A percentile compares a stretch with the other conserved stretches of the same genome.
Conservation (phyloP, 495 filamentous ascomycete species). For the Antarctomyces pellizariae region DNA sequence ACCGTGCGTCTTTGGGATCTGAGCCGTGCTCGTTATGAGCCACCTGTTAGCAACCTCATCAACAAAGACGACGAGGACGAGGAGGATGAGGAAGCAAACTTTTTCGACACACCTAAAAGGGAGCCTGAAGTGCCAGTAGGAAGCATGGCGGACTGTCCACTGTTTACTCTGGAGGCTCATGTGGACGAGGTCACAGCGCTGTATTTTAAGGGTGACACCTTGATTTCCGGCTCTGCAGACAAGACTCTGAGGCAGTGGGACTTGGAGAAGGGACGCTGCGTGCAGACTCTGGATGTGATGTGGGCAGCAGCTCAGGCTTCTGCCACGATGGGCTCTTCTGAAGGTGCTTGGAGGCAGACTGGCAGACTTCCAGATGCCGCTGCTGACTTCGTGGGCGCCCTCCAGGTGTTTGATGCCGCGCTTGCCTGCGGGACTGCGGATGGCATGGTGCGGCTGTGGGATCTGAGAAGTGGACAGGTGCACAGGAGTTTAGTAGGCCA, state of each 20-base stretch:
- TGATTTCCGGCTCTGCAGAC: constrained; percentile 89
- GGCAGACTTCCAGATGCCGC: constrained; percentile 38
- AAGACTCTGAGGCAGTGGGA: constrained; percentile 98
- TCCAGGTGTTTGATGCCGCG: constrained; percentile 94
- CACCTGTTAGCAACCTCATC: constrained; percentile 35
- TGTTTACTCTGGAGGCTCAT: constrained; percentile 74
- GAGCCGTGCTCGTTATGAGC: constrained; percentile 31
- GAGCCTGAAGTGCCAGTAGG: constrained; percentile 35
- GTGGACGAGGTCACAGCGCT: constrained; percentile 88
- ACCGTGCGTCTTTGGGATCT: constrained; percentile 92
- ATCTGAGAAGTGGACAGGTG: constrained; percentile 87
- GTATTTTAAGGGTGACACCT: constrained; percentile 64
- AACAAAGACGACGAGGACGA: constrained; percentile 41
- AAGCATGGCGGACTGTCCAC: constrained; percentile 65
- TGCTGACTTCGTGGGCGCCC: constrained; percentile 80
- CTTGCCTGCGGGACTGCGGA: constrained; percentile 96
- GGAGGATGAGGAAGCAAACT: constrained; percentile 35
- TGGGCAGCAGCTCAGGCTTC: constrained; percentile 92
- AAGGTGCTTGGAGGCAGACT: constrained; percentile 29
- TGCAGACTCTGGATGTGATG: constrained; percentile 95
- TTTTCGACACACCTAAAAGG: constrained; percentile 33
- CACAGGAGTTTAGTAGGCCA: constrained; percentile 91
- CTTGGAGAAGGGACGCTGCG: constrained; percentile 79
- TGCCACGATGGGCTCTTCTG: constrained; percentile 29
- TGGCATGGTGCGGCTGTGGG: constrained; percentile 94